Evolutionary conservation across 176 grass and related monocot genomes (phyloP).

Genomic region (Phoenix roebelenii): DNA sequence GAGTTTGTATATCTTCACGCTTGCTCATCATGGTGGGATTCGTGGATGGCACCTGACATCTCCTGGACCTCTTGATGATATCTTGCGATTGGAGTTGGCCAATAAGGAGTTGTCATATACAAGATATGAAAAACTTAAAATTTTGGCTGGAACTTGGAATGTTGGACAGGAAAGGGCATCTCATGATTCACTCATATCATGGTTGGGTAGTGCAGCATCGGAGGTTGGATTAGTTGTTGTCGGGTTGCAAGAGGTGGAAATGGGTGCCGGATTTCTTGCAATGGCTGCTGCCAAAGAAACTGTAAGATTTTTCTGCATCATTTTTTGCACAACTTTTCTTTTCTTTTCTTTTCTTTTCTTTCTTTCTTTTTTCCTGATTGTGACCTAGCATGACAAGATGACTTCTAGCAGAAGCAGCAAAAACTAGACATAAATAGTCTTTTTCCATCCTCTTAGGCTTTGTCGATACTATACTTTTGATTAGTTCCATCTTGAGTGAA

Average conservation of each 20-base stretch:
- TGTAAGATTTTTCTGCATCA: slow-evolving; percentile 32
- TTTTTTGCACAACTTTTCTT: too few species aligned
- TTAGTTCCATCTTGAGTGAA: too few species aligned
- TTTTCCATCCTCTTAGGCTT: too few species aligned
- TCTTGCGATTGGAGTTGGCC: slow-evolving; percentile 69
- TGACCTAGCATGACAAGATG: too few species aligned
- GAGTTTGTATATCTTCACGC: slow-evolving; percentile 68
- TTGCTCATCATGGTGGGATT: slow-evolving; percentile 89
- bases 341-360: too few species aligned
- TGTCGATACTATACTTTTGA: too few species aligned
- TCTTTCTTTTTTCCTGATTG: too few species aligned
- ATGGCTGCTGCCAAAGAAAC: slow-evolving; percentile 98
- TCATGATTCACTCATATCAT: slow-evolving; percentile 64
- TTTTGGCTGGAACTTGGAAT: slow-evolving; percentile 94
- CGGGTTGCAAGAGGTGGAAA: slow-evolving; percentile 98
- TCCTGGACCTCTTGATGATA: slow-evolving; percentile 73
- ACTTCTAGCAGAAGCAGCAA: too few species aligned
- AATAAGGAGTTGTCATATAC: slow-evolving; percentile 72
- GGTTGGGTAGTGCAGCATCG: slow-evolving; percentile 72
- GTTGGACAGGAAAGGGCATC: slow-evolving; percentile 86
- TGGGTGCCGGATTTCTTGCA: slow-evolving; percentile 97
- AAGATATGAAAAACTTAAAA: slow-evolving; percentile 86
- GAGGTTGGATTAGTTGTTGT: slow-evolving; percentile 87
- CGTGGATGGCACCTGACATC: slow-evolving; percentile 82
- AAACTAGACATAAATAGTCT: too few species aligned